Base-by-base conservation (phyloP, 2,329 filamentous ascomycete genomes). In the Ceratocystis destructans region DNA sequence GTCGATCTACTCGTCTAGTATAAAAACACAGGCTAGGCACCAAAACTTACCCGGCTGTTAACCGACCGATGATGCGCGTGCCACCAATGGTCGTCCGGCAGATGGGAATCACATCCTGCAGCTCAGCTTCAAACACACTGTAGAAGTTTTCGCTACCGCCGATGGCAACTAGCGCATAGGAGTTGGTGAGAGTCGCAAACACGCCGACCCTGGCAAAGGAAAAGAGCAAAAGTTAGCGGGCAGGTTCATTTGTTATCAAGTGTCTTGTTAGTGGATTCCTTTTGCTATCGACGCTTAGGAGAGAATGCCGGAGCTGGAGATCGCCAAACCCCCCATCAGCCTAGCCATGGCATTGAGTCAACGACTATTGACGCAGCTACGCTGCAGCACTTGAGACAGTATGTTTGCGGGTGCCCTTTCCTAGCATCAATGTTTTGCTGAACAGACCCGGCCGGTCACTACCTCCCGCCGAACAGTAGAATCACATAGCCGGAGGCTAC, bases 71-170 rank as follows among this genome's bases (percentile, higher is more conserved):
- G 76, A 99, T 99, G 73, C 94, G 85, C 48, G 93, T 97, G 72
- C 94, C 94, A 69, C 92, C 92, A 76, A 99, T 97, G 67, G 93
- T 96, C 71, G 90, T 92, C 79, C 94, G 90, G 78, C 90, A 94
- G 77, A 96, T 96, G 71, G 94, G 94, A 72, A 99, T 93, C 70
- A 96, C 86, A 80, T 97, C 94, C 81, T 96, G 90, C 69, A 99
- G 83, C 80, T 99, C 94, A 70, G 93, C 87, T 82, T 99, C 94
- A 79, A 99, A 97, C 76, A 97, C 85, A 81, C 90, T 90, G 86
- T 97, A 97, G 79, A 99, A 99, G 84, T 97, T 97, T 82, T 96
- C 92, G 74, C 90, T 96, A 72, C 90, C 92, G 74, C 94, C 94
- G 71, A 96, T 85, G 70, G 93, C 92, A 72, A 96, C 90, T 73